phyloP scores from a whole-genome alignment of 805 yeast species.

The Hanseniaspora jakobsenii region DNA sequence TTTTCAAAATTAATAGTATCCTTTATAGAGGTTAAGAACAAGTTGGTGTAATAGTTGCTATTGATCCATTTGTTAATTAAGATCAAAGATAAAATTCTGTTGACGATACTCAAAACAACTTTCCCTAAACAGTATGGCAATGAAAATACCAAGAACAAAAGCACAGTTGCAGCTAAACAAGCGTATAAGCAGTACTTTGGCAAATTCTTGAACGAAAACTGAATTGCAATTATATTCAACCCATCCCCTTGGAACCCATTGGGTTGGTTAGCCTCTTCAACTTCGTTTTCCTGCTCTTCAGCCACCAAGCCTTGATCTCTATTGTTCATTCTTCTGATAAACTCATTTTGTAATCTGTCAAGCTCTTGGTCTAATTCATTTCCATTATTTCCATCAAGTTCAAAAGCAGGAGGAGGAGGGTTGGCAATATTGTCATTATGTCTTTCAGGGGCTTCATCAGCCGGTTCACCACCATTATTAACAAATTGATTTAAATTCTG shows the following conservation, averaged over 20 bases:
- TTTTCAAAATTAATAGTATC: constrained; percentile 20
- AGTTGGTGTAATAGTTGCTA: too few species aligned
- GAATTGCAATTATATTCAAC: background rate
- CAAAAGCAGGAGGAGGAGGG: too few species aligned
- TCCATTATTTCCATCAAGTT: too few species aligned
- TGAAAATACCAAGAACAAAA: constrained; percentile 5
- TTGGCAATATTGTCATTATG: too few species aligned
- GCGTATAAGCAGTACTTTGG: constrained; percentile 11
- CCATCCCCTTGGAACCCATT: background rate
- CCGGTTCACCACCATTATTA: too few species aligned
- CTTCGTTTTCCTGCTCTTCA: background rate
- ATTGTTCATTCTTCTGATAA: too few species aligned
- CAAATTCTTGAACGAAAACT: constrained; percentile 3
- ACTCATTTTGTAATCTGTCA: constrained; percentile 10
- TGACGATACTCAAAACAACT: background rate
- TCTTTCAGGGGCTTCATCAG: too few species aligned
- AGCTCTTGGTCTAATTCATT: constrained; percentile 14
- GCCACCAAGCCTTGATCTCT: too few species aligned
- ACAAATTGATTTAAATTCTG: too few species aligned
- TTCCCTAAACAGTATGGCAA: constrained; percentile 8
- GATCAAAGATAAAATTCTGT: background rate
- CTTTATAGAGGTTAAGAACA: constrained; percentile 17
- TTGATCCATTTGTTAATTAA: background rate
- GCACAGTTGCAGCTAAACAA: background rate
- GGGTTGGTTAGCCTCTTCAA: background rate